Percentiles rank a stretch among this genome's conserved stretches.
These are phyloP conservation scores for Populus tremula DNA, from an alignment of 345 rosid species.

Conservation along the genomic window DNA sequence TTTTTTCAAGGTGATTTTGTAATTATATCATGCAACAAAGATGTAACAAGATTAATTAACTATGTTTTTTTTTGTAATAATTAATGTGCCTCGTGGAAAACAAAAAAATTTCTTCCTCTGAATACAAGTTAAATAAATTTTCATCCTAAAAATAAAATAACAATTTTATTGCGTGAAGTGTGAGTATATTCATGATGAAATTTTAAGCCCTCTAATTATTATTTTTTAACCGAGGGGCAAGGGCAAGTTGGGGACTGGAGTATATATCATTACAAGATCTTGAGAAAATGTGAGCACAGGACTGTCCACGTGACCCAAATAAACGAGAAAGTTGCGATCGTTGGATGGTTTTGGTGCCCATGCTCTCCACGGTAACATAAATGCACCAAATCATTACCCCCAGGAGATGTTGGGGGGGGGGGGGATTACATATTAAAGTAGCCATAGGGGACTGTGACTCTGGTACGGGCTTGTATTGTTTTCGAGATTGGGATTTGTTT, in stretches of 20 bases:
- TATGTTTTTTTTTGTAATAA: too few species aligned
- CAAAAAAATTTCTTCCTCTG: too few species aligned
- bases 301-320: neutral
- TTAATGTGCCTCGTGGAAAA: too few species aligned
- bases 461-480: slow-evolving; percentile 61
- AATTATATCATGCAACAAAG: too few species aligned
- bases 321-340: slow-evolving; percentile 28
- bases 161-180: too few species aligned
- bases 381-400: slow-evolving; percentile 47
- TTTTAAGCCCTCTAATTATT: too few species aligned
- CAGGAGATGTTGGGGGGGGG: neutral
- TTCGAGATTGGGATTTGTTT: slow-evolving; percentile 32
- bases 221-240: neutral
- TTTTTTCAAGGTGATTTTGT: too few species aligned
- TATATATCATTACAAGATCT: too few species aligned
- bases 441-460: neutral
- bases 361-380: slow-evolving; percentile 37
- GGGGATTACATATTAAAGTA: neutral
- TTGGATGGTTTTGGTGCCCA: slow-evolving; percentile 28
- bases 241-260: neutral
- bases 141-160: too few species aligned
- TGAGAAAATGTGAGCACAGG: neutral
- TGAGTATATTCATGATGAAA: too few species aligned
- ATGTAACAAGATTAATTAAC: too few species aligned
- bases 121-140: too few species aligned